Evolutionary conservation across 2,329 filamentous ascomycete species (phyloP).

Genomic region (Paradendryphiella salina): DNA sequence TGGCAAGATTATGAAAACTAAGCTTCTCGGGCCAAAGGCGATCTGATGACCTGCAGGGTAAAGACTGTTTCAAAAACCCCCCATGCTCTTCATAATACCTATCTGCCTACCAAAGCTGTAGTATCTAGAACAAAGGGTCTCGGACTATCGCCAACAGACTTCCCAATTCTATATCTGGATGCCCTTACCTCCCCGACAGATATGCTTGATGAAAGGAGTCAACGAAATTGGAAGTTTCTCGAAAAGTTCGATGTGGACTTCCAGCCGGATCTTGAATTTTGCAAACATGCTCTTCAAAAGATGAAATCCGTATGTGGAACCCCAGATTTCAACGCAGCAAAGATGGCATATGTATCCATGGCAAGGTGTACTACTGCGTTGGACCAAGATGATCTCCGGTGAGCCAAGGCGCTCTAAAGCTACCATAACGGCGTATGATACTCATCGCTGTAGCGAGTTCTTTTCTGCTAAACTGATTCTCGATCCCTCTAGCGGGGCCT

Average conservation of each 20-base stretch:
- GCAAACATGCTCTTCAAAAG: slow-evolving; percentile 1
- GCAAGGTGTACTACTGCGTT: too few species aligned
- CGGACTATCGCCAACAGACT: neutral
- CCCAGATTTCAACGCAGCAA: neutral
- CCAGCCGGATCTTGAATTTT: slow-evolving; percentile 18
- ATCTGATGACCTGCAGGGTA: slow-evolving; percentile 7
- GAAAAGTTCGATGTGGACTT: slow-evolving; percentile 16
- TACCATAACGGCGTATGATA: neutral
- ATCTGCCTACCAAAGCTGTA: neutral
- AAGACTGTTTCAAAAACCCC: neutral
- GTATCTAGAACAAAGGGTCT: neutral
- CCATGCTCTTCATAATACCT: too few species aligned
- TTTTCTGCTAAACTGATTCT: neutral
- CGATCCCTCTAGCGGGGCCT: neutral
- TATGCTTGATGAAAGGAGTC: neutral
- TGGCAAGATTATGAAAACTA: slow-evolving; percentile 18
- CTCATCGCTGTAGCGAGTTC: neutral
- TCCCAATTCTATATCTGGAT: slow-evolving; percentile 13
- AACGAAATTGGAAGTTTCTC: slow-evolving; percentile 20
- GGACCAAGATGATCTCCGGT: too few species aligned
- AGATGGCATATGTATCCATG: neutral
- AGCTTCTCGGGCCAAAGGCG: neutral
- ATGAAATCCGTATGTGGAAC: neutral
- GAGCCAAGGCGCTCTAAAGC: too few species aligned
- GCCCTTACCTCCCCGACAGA: slow-evolving; percentile 1